Evolutionary conservation across 2,329 filamentous ascomycete species (phyloP).

Genomic region (Alternaria hordeiaustralica): DNA sequence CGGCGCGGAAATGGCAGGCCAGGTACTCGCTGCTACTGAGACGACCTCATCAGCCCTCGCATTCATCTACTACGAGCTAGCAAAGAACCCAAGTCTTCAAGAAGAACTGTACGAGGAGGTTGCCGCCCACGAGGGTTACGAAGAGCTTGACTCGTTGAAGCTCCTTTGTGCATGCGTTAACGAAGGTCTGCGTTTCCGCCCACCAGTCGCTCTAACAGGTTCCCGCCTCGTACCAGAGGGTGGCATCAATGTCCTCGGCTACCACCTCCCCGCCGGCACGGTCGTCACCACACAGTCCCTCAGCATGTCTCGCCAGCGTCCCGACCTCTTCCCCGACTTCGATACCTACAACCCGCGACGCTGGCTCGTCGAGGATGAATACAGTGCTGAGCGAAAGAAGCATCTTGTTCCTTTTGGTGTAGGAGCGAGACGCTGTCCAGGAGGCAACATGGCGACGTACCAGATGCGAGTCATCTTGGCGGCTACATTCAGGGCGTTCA

Average conservation of each 20-base stretch:
- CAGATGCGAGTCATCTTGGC: slow-evolving; percentile 28
- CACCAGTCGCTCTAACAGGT: slow-evolving; percentile 28
- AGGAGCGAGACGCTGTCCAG: slow-evolving; percentile 26
- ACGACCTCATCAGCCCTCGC: slow-evolving; percentile 28
- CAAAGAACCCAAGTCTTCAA: slow-evolving; percentile 24
- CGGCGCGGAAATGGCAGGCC: slow-evolving; percentile 28
- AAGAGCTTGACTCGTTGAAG: slow-evolving; percentile 24
- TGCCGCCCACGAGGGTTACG: slow-evolving; percentile 20
- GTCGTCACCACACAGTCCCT: slow-evolving; percentile 25
- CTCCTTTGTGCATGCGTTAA: slow-evolving; percentile 25
- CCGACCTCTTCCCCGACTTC: slow-evolving; percentile 27
- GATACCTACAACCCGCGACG: slow-evolving; percentile 23
- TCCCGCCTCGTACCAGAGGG: slow-evolving; percentile 23
- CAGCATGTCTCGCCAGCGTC: slow-evolving; percentile 28
- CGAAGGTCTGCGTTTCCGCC: slow-evolving; percentile 30
- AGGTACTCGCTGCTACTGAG: slow-evolving; percentile 28
- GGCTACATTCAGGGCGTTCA: slow-evolving; percentile 23
- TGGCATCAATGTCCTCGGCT: slow-evolving; percentile 19
- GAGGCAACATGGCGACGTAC: slow-evolving; percentile 29
- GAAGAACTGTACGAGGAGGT: slow-evolving; percentile 19
- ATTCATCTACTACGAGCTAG: slow-evolving; percentile 28
- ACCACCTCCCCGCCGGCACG: slow-evolving; percentile 23
- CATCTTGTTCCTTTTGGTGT: slow-evolving; percentile 26
- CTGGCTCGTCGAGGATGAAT: slow-evolving; percentile 22
- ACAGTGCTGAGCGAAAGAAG: slow-evolving; percentile 18